Conservation (phyloP, 2,329 filamentous ascomycete species). For the Capronia coronata region DNA sequence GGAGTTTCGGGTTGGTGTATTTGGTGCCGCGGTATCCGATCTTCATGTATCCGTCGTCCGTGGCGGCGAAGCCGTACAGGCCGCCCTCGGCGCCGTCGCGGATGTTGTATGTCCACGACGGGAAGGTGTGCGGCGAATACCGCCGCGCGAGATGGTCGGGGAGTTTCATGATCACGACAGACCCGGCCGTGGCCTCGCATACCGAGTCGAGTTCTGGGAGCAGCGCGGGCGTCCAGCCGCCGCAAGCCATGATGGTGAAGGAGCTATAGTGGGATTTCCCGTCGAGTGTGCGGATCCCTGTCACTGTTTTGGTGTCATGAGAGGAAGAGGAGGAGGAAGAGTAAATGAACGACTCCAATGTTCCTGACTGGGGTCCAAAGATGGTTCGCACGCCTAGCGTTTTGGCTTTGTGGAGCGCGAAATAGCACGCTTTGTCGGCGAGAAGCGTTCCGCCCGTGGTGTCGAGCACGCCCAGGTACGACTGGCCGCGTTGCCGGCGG, state of each 20-base stretch:
- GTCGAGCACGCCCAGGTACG: slow-evolving; percentile 40
- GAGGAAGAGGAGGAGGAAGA: neutral
- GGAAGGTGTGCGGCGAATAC: slow-evolving; percentile 42
- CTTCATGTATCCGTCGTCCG: slow-evolving; percentile 43
- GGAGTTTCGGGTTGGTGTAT: slow-evolving; percentile 41
- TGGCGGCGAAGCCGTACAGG: slow-evolving; percentile 46
- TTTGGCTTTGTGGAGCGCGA: slow-evolving; percentile 41
- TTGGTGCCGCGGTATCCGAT: slow-evolving; percentile 49
- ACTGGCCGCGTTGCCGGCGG: slow-evolving; percentile 28
- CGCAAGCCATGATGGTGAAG: slow-evolving; percentile 62
- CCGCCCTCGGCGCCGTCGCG: slow-evolving; percentile 37
- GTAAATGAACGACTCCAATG: slow-evolving; percentile 30
- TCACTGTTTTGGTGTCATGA: slow-evolving; percentile 31
- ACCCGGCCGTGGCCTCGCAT: slow-evolving; percentile 46
- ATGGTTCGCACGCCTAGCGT: slow-evolving; percentile 40
- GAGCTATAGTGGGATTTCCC: slow-evolving; percentile 3
- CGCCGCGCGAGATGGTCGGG: slow-evolving; percentile 39
- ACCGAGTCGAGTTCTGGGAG: slow-evolving; percentile 44
- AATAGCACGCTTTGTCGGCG: slow-evolving; percentile 44
- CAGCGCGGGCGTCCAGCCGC: slow-evolving; percentile 78
- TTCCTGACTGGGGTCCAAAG: slow-evolving; percentile 33
- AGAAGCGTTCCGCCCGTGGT: slow-evolving; percentile 42
- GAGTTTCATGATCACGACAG: slow-evolving; percentile 42
- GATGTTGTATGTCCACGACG: slow-evolving; percentile 40
- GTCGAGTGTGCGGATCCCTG: slow-evolving; percentile 14